A percentile compares a stretch with the other conserved stretches of the same genome.
These are phyloP conservation scores for Metarhizium guizhouense DNA, from an alignment of 2,329 filamentous ascomycete species.

Conservation along the genomic window DNA sequence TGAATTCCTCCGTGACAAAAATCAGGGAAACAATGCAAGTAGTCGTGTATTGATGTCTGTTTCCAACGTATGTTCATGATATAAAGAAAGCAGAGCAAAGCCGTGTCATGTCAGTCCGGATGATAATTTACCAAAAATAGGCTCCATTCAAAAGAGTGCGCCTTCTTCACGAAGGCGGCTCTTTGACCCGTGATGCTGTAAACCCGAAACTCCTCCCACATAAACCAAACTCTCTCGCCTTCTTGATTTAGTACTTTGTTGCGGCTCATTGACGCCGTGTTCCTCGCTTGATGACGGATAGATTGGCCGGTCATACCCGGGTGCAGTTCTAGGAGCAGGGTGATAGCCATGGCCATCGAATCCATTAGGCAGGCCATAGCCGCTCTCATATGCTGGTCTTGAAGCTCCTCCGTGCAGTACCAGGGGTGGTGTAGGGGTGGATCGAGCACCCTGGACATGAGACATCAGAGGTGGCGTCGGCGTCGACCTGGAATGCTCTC, in stretches of 20 bases:
- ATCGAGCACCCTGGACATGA: slow-evolving; percentile 21
- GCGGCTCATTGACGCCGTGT: slow-evolving; percentile 8
- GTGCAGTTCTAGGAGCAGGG: slow-evolving; percentile 13
- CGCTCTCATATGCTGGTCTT: slow-evolving; percentile 37
- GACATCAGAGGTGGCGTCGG: slow-evolving; percentile 42
- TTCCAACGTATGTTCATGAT: not conserved
- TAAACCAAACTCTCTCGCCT: slow-evolving; percentile 55
- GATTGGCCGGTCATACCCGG: slow-evolving; percentile 29
- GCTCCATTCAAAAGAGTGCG: slow-evolving; percentile 26
- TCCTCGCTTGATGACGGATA: slow-evolving; percentile 21
- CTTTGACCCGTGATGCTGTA: slow-evolving; percentile 41
- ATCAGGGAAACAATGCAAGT: slow-evolving; percentile 14
- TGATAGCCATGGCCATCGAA: slow-evolving; percentile 14
- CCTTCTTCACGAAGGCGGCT: slow-evolving; percentile 47
- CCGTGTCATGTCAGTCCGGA: not conserved
- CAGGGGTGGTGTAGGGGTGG: slow-evolving; percentile 35
- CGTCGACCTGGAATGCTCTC: slow-evolving; percentile 25
- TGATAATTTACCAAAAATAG: not conserved
- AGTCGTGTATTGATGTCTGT: slow-evolving; percentile 13
- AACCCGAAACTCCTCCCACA: slow-evolving; percentile 35
- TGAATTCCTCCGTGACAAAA: not conserved
- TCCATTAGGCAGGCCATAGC: slow-evolving; percentile 21
- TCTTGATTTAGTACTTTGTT: slow-evolving; percentile 26
- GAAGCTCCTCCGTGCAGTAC: slow-evolving; percentile 18
- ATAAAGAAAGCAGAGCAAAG: not conserved